These are phyloP conservation scores for Auricularia sp. DNA, from an alignment of 768 basidiomycete genomes.

Conservation along the genomic window DNA sequence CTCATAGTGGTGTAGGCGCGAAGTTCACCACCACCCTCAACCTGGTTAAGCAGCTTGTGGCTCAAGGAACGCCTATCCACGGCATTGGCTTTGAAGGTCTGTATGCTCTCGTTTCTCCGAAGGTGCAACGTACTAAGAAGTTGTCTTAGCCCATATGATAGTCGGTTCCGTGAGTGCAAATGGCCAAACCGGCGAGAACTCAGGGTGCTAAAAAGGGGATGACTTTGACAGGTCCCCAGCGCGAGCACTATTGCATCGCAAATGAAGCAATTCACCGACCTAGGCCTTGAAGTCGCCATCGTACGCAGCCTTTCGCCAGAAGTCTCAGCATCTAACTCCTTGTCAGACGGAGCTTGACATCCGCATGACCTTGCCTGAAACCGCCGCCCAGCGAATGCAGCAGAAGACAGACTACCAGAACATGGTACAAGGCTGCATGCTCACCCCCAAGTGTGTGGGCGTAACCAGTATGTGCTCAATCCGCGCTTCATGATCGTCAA, in stretches of 20 bases:
- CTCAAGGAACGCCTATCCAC: constrained; percentile 41
- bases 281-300: constrained; percentile 58
- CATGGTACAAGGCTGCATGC: constrained; percentile 45
- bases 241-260: constrained; percentile 31
- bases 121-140: background rate
- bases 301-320: background rate
- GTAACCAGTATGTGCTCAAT: constrained; percentile 9
- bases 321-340: background rate
- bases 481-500: no score
- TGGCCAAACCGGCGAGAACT: no score
- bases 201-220: no score
- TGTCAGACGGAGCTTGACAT: constrained; percentile 10
- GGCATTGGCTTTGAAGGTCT: constrained; percentile 51
- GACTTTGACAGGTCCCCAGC: constrained; percentile 29
- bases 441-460: constrained; percentile 25
- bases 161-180: constrained; percentile 26
- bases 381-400: constrained; percentile 36
- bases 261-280: constrained; percentile 41
- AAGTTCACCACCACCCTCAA: constrained; percentile 50
- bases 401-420: constrained; percentile 49
- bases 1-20: constrained; percentile 21
- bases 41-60: constrained; percentile 39
- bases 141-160: constrained; percentile 30
- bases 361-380: constrained; percentile 41
- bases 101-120: background rate